Evolutionary conservation across 169 alveolate genomes (phyloP).

Genomic region (Plasmodium reichenowi): DNA sequence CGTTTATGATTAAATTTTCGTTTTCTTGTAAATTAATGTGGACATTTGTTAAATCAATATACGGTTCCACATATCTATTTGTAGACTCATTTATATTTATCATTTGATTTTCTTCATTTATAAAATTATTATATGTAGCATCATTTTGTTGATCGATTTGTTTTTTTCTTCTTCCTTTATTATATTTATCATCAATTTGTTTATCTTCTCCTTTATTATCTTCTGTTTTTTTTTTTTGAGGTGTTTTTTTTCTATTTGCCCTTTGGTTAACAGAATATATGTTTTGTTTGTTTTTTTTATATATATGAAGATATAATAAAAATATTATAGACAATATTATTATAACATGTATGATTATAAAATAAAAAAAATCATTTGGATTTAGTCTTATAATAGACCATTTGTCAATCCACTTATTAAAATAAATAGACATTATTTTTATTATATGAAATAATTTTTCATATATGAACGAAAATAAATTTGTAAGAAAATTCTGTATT

Average conservation of each 20-base stretch:
- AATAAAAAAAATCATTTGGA: background rate
- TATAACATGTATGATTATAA: conserved; percentile 4
- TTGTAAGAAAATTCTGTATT: conserved; percentile 10
- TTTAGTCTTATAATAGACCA: background rate
- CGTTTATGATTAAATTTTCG: conserved; percentile 1
- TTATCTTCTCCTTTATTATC: background rate
- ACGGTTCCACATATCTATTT: background rate
- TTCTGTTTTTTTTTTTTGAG: conserved; percentile 1
- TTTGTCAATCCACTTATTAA: background rate
- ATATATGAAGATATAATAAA: conserved; percentile 19
- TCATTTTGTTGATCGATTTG: background rate
- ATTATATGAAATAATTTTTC: conserved; percentile 15
- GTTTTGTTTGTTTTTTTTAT: conserved; percentile 2
- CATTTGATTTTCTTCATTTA: too few species aligned
- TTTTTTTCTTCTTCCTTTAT: conserved; percentile 9
- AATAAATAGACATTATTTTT: background rate
- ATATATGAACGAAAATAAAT: conserved; percentile 12
- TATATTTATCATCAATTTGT: background rate
- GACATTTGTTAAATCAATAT: conserved; percentile 1
- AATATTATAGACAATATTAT: conserved; percentile 17
- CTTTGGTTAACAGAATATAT: background rate
- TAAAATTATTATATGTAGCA: background rate
- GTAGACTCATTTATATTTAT: background rate
- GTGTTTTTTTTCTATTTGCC: background rate
- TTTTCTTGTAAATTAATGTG: conserved; percentile 24